These are phyloP conservation scores for Xylariaceae sp. DNA, from an alignment of 2,329 filamentous ascomycete genomes.

Conservation along the genomic window DNA sequence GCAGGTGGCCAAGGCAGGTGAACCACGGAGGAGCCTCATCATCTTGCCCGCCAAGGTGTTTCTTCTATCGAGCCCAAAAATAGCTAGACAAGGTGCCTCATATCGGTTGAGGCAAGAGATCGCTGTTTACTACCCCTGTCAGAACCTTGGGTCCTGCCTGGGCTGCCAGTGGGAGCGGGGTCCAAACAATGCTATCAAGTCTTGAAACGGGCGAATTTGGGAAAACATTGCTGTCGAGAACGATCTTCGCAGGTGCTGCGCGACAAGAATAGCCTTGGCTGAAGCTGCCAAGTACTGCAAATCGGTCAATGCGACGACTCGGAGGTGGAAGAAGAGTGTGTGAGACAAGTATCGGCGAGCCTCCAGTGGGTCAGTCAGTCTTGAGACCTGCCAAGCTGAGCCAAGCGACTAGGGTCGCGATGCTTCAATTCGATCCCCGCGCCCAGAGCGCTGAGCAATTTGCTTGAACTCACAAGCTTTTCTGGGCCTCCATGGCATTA, in stretches of 20 bases:
- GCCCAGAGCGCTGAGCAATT: not conserved
- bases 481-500: slow-evolving; percentile 2
- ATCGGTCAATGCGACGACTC: slow-evolving; percentile 26
- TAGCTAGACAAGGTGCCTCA: slow-evolving; percentile 15
- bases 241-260: slow-evolving; percentile 13
- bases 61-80: slow-evolving; percentile 21
- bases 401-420: slow-evolving; percentile 10
- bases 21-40: slow-evolving; percentile 13
- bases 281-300: slow-evolving; percentile 25
- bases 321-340: slow-evolving; percentile 13
- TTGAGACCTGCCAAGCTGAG: slow-evolving; percentile 34
- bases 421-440: not conserved
- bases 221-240: slow-evolving; percentile 13
- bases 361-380: slow-evolving; percentile 26
- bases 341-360: slow-evolving; percentile 19
- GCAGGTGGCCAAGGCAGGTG: slow-evolving; percentile 9
- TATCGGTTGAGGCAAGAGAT: slow-evolving; percentile 11
- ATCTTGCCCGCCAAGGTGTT: slow-evolving; percentile 24
- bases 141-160: not conserved
- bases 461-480: slow-evolving; percentile 5
- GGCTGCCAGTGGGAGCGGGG: slow-evolving; percentile 8
- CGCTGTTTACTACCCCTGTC: slow-evolving; percentile 1
- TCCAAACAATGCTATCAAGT: slow-evolving; percentile 11
- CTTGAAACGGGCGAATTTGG: slow-evolving; percentile 13
- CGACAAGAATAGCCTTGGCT: slow-evolving; percentile 25